Conservation (phyloP, 306 rosid genomes). For the Vicia faba region DNA sequence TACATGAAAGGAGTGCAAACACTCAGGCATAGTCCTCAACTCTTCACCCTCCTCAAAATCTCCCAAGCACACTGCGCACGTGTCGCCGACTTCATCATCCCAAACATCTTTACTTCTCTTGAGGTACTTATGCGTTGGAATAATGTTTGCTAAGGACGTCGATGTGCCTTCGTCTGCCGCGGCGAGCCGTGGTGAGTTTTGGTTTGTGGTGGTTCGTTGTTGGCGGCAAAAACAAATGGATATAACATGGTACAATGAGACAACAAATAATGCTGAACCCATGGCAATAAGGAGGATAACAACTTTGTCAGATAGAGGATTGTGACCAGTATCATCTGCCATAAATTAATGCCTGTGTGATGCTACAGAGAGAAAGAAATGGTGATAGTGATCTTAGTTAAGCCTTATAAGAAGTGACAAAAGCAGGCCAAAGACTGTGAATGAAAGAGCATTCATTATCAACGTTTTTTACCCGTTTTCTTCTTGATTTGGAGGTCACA, state of each 20-base stretch:
- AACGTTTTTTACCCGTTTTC: conserved; percentile 6
- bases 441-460: conserved; percentile 27
- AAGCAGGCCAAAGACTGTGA: conserved; percentile 34
- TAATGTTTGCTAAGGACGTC: conserved; percentile 33
- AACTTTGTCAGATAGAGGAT: background rate
- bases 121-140: conserved; percentile 52
- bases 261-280: conserved; percentile 52
- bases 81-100: conserved; percentile 38
- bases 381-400: background rate
- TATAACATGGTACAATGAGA: conserved; percentile 53
- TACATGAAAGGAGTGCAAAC: conserved; percentile 66
- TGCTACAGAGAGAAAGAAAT: background rate
- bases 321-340: conserved; percentile 9
- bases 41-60: conserved; percentile 72
- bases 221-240: conserved; percentile 43
- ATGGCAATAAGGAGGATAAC: conserved; percentile 41
- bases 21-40: conserved; percentile 56
- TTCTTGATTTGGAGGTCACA: conserved; percentile 19
- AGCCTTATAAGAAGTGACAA: background rate
- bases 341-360: conserved; percentile 20
- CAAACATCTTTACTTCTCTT: conserved; percentile 24
- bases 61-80: conserved; percentile 61
- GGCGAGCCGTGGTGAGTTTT: background rate
- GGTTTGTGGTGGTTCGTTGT: background rate
- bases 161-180: background rate